Conservation (phyloP, 192 early-diverging fungal species). For the Rhizophlyctis rosea region DNA sequence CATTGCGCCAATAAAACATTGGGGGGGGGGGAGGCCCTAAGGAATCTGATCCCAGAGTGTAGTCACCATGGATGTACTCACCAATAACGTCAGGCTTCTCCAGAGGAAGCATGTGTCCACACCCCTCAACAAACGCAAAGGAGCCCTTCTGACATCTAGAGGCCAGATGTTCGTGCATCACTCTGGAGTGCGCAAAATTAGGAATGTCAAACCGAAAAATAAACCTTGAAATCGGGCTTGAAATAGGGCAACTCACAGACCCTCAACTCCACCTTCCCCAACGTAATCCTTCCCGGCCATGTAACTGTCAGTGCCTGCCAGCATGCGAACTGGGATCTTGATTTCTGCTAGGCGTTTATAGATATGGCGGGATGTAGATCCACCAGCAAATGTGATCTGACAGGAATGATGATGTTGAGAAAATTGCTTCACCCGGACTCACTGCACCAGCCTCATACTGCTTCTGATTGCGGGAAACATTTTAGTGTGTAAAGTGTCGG, state of each 20-base stretch:
- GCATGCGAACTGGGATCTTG: background rate
- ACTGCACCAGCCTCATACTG: no score
- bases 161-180: background rate
- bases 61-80: background rate
- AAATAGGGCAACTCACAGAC: background rate
- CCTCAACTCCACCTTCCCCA: background rate
- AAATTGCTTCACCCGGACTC: no score
- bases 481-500: slow-evolving; percentile 9
- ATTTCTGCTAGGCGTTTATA: background rate
- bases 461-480: slow-evolving; percentile 10
- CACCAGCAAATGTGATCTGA: background rate
- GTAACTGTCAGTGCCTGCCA: background rate
- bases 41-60: background rate
- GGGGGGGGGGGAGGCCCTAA: no score
- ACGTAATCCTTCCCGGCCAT: background rate
- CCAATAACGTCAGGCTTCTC: background rate
- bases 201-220: background rate
- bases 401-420: no score
- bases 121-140: background rate
- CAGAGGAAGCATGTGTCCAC: background rate
- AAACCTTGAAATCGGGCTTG: background rate
- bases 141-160: background rate
- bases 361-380: background rate
- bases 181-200: background rate
- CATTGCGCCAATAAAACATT: no score